Evolutionary conservation across 139 green algal genomes (phyloP), one percentile per base, ranked within the genome.

Genomic region (Monoraphidium neglectum): DNA sequence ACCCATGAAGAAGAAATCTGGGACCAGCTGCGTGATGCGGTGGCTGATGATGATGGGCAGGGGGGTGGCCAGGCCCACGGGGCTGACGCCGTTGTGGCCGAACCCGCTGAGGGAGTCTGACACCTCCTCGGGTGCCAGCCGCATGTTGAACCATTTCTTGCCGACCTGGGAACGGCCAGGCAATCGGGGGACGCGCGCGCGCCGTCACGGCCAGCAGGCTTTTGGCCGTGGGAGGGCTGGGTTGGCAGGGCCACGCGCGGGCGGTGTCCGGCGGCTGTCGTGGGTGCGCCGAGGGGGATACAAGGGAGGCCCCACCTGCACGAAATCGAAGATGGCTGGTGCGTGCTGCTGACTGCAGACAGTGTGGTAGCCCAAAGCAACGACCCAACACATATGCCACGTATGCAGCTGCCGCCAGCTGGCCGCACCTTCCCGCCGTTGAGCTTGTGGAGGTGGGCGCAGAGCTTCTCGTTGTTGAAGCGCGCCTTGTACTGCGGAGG

Each of bases 91-190:
- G 56, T 97, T 97, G 83, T 97, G 91, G 56, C 64, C 46, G 54
- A 89, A 93, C 37, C 93, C 93, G 24, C 83, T 92, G 23, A 95
- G 77, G 33, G 81, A 33, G 23, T 84, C 82, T 24, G 84, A 97
- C 4, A 83, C 84, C 1, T 89, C 90, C 69, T 90, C 83, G 2
- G 91, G 85, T 8, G 84, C 87, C 37, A 98, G 85, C 43, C 93
- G 79, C 82, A 97, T 88, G 83, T 98, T 98, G 88, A 93, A 95
- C 32, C 77, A 89, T 77, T 93, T 87, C 77, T 91, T 92, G 32
- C 69, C 83, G 15, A 87, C 32, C 40, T 75, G 43, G 28, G 43
- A 12, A 8, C 8, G 43, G 43, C 8, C 8, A 51, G 43, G 8
- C 12, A 30, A 38, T 68, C 23, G 33, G 15, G 4, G 26, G 12